phyloP scores from a whole-genome alignment of 2,329 filamentous ascomycete genomes.

The Monosporascus sp. region DNA sequence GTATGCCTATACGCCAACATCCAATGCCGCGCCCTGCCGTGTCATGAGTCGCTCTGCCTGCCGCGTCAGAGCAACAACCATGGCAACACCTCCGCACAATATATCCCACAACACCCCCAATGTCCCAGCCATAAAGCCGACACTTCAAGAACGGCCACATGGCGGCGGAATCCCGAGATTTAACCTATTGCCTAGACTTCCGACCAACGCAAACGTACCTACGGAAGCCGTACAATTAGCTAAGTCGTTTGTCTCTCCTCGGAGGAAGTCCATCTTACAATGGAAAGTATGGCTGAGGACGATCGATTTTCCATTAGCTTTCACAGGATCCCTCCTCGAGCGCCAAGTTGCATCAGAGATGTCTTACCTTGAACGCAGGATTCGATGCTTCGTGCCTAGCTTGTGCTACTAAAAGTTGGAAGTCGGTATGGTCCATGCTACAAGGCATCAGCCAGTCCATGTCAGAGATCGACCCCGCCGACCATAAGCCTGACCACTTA shows the following conservation, averaged over 20 bases:
- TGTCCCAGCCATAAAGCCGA: neutral
- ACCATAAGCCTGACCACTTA: conserved; percentile 24
- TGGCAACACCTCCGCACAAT: no score
- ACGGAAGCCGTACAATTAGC: conserved; percentile 8
- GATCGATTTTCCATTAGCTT: conserved; percentile 14
- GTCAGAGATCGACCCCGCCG: neutral
- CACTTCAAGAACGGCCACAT: neutral
- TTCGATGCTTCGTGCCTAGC: conserved; percentile 43
- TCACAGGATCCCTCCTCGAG: neutral
- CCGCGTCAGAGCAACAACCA: no score
- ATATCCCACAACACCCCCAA: neutral
- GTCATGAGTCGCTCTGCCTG: no score
- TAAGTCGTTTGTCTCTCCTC: neutral
- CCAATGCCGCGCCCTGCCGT: no score
- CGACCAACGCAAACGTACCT: conserved; percentile 61
- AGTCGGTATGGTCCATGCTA: conserved; percentile 55
- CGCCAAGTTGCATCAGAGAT: conserved; percentile 1
- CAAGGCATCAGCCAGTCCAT: conserved; percentile 4
- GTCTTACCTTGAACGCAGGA: conserved; percentile 49
- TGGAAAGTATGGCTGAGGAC: conserved; percentile 53
- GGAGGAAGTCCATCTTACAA: conserved; percentile 39
- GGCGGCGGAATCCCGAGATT: neutral
- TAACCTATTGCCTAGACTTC: conserved; percentile 39
- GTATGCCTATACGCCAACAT: neutral
- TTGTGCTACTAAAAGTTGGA: conserved; percentile 51